Evolutionary conservation across 2,329 filamentous ascomycete genomes (phyloP).

Genomic region (Trichoderma arundinaceum): DNA sequence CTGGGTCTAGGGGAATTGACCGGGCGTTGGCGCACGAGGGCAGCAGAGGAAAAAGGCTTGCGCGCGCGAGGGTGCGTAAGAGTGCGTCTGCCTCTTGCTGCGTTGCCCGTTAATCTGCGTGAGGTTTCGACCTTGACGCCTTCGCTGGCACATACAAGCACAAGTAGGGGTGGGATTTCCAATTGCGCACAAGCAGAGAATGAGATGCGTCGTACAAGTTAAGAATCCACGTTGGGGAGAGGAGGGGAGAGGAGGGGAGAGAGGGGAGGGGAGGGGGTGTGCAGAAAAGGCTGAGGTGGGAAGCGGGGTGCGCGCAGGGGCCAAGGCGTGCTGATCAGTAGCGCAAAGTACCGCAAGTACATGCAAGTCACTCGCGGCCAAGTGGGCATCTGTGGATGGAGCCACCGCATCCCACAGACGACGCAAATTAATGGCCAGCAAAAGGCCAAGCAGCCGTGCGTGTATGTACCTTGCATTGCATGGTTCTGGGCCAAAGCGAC

Average conservation of each 20-base stretch:
- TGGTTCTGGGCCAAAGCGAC: conserved; percentile 7
- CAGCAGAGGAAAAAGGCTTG: no score
- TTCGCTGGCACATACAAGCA: no score
- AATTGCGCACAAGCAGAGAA: no score
- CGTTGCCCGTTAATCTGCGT: no score
- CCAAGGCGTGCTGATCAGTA: conserved; percentile 17
- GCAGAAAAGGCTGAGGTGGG: conserved; percentile 6
- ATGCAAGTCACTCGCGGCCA: conserved; percentile 27
- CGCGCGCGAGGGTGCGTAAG: no score
- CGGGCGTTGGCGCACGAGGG: no score
- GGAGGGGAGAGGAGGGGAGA: background rate
- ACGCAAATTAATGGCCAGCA: no score
- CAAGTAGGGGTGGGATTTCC: no score
- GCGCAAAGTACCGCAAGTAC: conserved; percentile 23
- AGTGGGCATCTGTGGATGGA: background rate
- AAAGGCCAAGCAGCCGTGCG: background rate
- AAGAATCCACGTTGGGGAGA: no score
- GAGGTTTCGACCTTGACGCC: no score
- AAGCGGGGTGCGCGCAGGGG: conserved; percentile 14
- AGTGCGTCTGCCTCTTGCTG: background rate
- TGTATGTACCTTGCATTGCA: conserved; percentile 21
- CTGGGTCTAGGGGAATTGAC: no score
- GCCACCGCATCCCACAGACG: background rate
- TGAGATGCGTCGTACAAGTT: no score
- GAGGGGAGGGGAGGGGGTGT: conserved; percentile 6